Evolutionary conservation across 2,329 filamentous ascomycete species (phyloP), one percentile per base, ranked within the genome.

Genomic region (Akanthomyces lecanii): DNA sequence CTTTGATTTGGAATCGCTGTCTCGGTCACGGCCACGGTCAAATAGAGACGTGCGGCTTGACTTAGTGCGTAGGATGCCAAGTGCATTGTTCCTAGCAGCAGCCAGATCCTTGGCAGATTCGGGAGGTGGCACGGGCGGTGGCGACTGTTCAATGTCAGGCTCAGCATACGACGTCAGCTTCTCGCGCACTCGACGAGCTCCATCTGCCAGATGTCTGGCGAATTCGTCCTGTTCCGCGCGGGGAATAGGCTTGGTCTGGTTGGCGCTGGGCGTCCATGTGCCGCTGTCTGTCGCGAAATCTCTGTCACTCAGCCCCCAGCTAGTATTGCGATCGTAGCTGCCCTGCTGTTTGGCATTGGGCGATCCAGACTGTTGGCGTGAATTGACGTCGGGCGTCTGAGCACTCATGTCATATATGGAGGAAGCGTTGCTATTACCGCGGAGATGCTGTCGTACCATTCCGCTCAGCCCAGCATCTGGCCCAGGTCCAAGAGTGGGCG

Each of bases 361-460:
- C 8, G 51, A 53, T 18, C 11, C 18, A n/a, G 52, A 38, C 16
- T 44, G 38, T 23, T 69, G 65, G 12, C 18, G 48, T 1, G 67
- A 66, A 5, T 68, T 63, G 14, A 70, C n/a, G 65, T 76, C 53
- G 66, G 71, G 42, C 66, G 76, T 65, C 71, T 74, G 47, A 74
- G 77, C 11, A 78, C 78, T 28, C 75, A 76, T 62, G 30, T 84
- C 85, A 67, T 91, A 92, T 30, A 95, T 81, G 0, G 92, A 96
- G 0, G 94, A 98, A 16, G 86, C 83, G 64, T 88, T 89, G 76
- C 94, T 98, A 66, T 89, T 86, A 40, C 86, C 86, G 57, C 95
- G 87, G 47, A 98, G 78, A 78, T 98, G 95, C 65, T 93, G 89
- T 38, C 89, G 86, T 52, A 97, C 88, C 79, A 97, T 84, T 2